These are phyloP conservation scores for Phytophthora syringae DNA, from an alignment of 352 stramenopile species.

Conservation along the genomic window DNA sequence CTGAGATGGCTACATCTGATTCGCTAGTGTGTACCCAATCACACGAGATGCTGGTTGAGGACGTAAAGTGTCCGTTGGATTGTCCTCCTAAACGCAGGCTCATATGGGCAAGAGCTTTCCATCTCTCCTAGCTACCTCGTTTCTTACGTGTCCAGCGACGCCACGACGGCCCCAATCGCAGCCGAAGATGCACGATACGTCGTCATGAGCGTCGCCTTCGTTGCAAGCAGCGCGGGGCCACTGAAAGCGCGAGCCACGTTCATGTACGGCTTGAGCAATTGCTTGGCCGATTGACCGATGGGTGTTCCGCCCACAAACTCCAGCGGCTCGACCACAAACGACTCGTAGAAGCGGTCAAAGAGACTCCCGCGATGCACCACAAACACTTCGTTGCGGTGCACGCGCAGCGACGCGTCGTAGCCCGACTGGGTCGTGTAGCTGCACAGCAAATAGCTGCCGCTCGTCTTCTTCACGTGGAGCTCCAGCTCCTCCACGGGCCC, in stretches of 20 bases:
- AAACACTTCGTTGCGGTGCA: conserved; percentile 85
- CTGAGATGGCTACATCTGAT: conserved; percentile 26
- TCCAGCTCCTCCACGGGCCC: conserved; percentile 73
- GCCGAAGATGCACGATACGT: conserved; percentile 73
- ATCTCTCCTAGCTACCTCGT: not conserved
- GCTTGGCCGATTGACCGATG: conserved; percentile 59
- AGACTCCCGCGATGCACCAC: conserved; percentile 76
- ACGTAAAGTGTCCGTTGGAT: not conserved
- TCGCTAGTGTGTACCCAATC: conserved; percentile 15
- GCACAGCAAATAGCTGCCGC: conserved; percentile 79
- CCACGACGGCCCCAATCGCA: conserved; percentile 73
- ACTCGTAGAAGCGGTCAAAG: conserved; percentile 73
- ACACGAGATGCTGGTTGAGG: not conserved
- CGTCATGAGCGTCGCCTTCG: conserved; percentile 72
- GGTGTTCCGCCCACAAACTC: conserved; percentile 76
- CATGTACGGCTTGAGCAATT: conserved; percentile 68
- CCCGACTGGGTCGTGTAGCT: conserved; percentile 70
- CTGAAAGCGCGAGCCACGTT: conserved; percentile 77
- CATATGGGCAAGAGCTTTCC: too few relatives aligned
- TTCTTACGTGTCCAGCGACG: conserved; percentile 59
- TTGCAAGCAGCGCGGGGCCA: conserved; percentile 65
- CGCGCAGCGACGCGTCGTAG: conserved; percentile 63
- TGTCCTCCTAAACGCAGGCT: conserved; percentile 9
- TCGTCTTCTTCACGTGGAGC: conserved; percentile 84
- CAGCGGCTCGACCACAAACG: conserved; percentile 69